These are phyloP conservation scores for Kalaharituber pfeilii DNA, from an alignment of 2,329 filamentous ascomycete genomes.

Conservation along the genomic window DNA sequence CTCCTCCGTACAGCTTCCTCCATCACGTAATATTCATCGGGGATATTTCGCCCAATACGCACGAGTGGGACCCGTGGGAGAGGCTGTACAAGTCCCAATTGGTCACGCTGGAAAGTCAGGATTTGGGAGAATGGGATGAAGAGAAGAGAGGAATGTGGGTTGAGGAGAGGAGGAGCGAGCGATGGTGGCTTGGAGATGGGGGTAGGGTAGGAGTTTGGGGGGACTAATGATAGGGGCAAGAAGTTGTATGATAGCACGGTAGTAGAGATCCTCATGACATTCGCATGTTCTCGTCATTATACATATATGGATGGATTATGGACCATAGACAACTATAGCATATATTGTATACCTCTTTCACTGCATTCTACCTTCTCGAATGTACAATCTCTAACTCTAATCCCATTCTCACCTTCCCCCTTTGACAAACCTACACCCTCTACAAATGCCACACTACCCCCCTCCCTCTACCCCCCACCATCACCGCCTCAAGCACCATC, in stretches of 20 bases:
- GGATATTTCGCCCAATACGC: slow-evolving; percentile 17
- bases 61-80: slow-evolving; percentile 20
- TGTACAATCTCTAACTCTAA: neutral
- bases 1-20: slow-evolving; percentile 10
- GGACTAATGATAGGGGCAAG: too few relatives aligned
- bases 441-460: slow-evolving; percentile 13
- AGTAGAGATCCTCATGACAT: too few relatives aligned
- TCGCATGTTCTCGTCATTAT: neutral
- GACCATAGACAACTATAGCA: neutral
- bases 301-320: neutral
- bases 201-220: too few relatives aligned
- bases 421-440: slow-evolving; percentile 5
- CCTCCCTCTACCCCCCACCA: slow-evolving; percentile 16
- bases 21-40: slow-evolving; percentile 20
- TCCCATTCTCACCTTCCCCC: neutral
- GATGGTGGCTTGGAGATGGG: slow-evolving; percentile 3
- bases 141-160: slow-evolving; percentile 1
- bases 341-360: neutral
- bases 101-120: slow-evolving; percentile 11
- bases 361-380: neutral
- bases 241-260: too few relatives aligned
- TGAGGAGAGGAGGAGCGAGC: slow-evolving; percentile 5
- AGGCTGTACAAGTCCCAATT: slow-evolving; percentile 15
- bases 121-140: slow-evolving; percentile 11
- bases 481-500: slow-evolving; percentile 17